A percentile compares a stretch with the other conserved stretches of the same genome.
These are phyloP conservation scores for Spirogloea muscicola DNA, from an alignment of 139 green algal species.

Conservation along the genomic window DNA sequence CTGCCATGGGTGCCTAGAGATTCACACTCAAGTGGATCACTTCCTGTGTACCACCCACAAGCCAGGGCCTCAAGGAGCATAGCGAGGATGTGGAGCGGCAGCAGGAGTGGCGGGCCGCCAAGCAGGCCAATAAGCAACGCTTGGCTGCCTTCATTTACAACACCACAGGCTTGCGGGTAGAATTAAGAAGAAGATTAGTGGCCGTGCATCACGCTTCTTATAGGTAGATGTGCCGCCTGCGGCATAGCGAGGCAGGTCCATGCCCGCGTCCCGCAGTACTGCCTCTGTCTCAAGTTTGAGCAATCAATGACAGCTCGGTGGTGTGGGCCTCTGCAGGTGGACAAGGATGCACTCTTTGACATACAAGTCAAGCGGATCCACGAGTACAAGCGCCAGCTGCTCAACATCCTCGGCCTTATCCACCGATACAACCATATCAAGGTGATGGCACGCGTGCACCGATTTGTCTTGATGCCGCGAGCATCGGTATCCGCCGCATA, in stretches of 20 bases:
- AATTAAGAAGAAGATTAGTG: too few relatives aligned
- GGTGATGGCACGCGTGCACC: slow-evolving; percentile 35
- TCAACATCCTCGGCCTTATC: slow-evolving; percentile 68
- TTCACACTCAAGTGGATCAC: not conserved
- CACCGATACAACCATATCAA: slow-evolving; percentile 49
- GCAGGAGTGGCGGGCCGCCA: slow-evolving; percentile 62
- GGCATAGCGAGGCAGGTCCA: too few relatives aligned
- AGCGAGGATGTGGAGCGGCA: slow-evolving; percentile 51
- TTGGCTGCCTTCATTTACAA: slow-evolving; percentile 68
- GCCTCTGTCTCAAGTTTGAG: too few relatives aligned
- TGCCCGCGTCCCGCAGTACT: too few relatives aligned
- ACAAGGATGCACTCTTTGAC: slow-evolving; percentile 81
- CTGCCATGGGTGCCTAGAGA: too few relatives aligned
- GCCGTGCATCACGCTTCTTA: too few relatives aligned
- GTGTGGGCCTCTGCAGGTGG: slow-evolving; percentile 60
- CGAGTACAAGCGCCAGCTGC: slow-evolving; percentile 98
- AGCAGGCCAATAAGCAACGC: slow-evolving; percentile 74
- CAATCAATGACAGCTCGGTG: too few relatives aligned
- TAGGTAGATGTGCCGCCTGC: too few relatives aligned
- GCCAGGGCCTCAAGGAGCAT: slow-evolving; percentile 33
- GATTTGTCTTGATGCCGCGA: not conserved
- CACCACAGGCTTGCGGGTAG: too few relatives aligned
- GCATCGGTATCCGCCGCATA: too few relatives aligned
- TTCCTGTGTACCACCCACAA: not conserved
- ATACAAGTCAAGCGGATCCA: slow-evolving; percentile 98